Percentiles rank a stretch among this genome's conserved stretches.
Evolutionary conservation across 805 yeast species (phyloP).

Genomic region (Nakazawaea wickerhamii): DNA sequence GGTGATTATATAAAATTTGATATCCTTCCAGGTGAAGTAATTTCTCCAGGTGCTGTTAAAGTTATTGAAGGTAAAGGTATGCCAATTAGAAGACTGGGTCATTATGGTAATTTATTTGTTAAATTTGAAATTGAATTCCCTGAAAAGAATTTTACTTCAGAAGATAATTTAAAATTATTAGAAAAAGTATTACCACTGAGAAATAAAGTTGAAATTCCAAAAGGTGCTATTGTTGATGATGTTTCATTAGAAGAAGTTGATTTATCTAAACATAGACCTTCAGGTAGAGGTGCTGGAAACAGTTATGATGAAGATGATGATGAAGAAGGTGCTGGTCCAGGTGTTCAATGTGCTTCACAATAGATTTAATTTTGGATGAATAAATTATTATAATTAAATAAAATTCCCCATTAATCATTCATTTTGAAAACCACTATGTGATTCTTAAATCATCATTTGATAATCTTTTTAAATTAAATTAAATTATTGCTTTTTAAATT

Average conservation of each 20-base stretch:
- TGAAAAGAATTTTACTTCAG: slow-evolving; percentile 59
- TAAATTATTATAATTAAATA: background rate
- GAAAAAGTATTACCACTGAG: slow-evolving; percentile 80
- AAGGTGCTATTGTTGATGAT: slow-evolving; percentile 74
- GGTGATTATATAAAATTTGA: slow-evolving; percentile 86
- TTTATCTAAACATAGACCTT: slow-evolving; percentile 50
- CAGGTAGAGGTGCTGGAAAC: slow-evolving; percentile 31
- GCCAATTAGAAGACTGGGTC: slow-evolving; percentile 90
- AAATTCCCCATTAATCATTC: background rate
- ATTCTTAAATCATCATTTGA: too few relatives aligned
- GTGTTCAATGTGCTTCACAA: slow-evolving; percentile 94
- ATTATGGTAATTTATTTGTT: slow-evolving; percentile 80
- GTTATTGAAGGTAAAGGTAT: slow-evolving; percentile 92
- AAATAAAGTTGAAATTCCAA: slow-evolving; percentile 55
- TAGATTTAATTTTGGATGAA: slow-evolving; percentile 30
- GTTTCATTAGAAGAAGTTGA: slow-evolving; percentile 66
- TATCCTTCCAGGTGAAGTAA: slow-evolving; percentile 88
- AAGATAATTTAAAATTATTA: slow-evolving; percentile 66
- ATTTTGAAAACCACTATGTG: too few relatives aligned
- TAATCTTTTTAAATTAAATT: background rate
- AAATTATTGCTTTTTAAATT: background rate
- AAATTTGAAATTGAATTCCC: slow-evolving; percentile 93
- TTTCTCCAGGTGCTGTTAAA: slow-evolving; percentile 72
- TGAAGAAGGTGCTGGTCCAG: slow-evolving; percentile 54
- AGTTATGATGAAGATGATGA: slow-evolving; percentile 49